These are phyloP conservation scores for Ceratobasidium sp. DNA, from an alignment of 1,284 basidiomycete genomes.

Conservation along the genomic window DNA sequence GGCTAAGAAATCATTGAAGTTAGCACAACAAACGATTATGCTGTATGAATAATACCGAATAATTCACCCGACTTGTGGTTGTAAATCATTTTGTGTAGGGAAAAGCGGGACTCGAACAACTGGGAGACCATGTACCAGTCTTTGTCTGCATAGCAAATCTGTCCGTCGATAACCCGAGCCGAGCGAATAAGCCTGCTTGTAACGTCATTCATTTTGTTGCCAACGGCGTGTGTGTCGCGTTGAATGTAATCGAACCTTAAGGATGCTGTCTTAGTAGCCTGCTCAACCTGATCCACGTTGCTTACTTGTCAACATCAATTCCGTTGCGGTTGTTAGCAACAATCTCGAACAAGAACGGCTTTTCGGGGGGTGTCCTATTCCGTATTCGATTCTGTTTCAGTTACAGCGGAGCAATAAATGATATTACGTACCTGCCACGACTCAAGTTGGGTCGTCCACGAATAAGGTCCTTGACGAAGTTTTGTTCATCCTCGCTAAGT, in stretches of 20 bases:
- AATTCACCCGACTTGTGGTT: conserved; percentile 76
- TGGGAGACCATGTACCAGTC: conserved; percentile 80
- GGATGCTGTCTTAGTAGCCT: conserved; percentile 11
- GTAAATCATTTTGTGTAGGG: conserved; percentile 80
- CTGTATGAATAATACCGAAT: not conserved
- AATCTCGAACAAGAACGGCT: conserved; percentile 74
- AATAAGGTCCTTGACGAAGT: conserved; percentile 78
- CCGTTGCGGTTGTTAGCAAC: conserved; percentile 83
- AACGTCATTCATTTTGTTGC: conserved; percentile 71
- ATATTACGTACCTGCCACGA: conserved; percentile 10
- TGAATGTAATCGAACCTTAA: conserved; percentile 81
- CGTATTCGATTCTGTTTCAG: conserved; percentile 6
- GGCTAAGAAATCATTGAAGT: conserved; percentile 59
- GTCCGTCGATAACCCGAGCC: conserved; percentile 75
- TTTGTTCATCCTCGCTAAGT: conserved; percentile 62
- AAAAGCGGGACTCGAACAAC: conserved; percentile 77
- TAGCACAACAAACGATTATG: not conserved
- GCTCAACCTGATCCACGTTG: conserved; percentile 25
- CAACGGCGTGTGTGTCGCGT: conserved; percentile 76
- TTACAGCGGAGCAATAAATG: not conserved
- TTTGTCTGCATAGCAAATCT: conserved; percentile 84
- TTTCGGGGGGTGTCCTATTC: conserved; percentile 56
- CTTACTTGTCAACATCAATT: conserved; percentile 84
- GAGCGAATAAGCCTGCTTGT: conserved; percentile 74
- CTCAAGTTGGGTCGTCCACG: conserved; percentile 63